A percentile compares a stretch with the other conserved stretches of the same genome.
Conservation (phyloP, 2,329 filamentous ascomycete species). For the Cladobotryum protrusum region DNA sequence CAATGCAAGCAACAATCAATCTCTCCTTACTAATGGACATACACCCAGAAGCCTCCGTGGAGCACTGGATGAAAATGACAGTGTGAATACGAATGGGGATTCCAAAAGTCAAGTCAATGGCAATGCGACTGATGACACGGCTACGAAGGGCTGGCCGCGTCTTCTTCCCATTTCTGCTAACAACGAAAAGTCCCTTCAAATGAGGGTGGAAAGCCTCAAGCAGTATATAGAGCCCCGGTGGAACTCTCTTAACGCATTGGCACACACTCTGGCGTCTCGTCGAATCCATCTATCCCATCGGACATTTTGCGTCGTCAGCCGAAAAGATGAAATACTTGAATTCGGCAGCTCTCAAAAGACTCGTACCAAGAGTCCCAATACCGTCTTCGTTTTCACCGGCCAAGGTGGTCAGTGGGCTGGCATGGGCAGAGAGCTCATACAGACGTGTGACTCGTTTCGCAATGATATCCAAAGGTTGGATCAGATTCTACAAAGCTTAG, state of each 20-base stretch:
- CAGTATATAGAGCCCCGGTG: neutral
- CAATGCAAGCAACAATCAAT: neutral
- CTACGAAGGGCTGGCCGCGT: neutral
- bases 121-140: neutral
- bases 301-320: too few relatives aligned
- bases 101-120: neutral
- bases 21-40: neutral
- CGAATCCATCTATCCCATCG: too few relatives aligned
- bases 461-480: too few relatives aligned
- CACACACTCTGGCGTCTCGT: too few relatives aligned
- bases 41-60: too few relatives aligned
- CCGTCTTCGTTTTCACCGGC: conserved; percentile 24
- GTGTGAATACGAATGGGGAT: too few relatives aligned
- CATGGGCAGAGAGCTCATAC: too few relatives aligned
- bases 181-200: neutral
- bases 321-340: neutral
- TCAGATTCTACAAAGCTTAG: too few relatives aligned
- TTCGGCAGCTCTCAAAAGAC: neutral
- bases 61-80: too few relatives aligned
- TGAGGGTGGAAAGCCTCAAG: neutral
- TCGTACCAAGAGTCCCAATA: neutral
- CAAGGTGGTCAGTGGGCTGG: conserved; percentile 27
- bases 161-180: neutral
- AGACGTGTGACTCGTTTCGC: too few relatives aligned
- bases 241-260: neutral